Conservation (phyloP, 129 eudicot species). For the Daucus carota region DH1_v3.0 NC_030383.2:305501-306000, state of each 20-base stretch:
- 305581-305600: not conserved
- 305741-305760: constrained; percentile 4
- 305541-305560: constrained; percentile 5
- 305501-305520: not conserved
- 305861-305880: not conserved
- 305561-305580: not conserved
- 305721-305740: not conserved
- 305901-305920: not conserved
- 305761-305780: not conserved
- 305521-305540: constrained; percentile 4
- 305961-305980: not conserved
- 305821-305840: constrained; percentile 7
- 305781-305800: not conserved
- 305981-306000: not conserved
- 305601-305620: too few species aligned
- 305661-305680: not conserved
- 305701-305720: not conserved
- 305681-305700: not conserved
- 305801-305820: not conserved
- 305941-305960: not conserved
- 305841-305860: constrained; percentile 3
- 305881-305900: not conserved
- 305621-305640: too few species aligned
- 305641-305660: not conserved
- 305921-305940: not conserved